Evolutionary conservation across 2,329 filamentous ascomycete species (phyloP), one percentile per base, ranked within the genome.

Genomic region (Botryotinia narcissicola): DNA sequence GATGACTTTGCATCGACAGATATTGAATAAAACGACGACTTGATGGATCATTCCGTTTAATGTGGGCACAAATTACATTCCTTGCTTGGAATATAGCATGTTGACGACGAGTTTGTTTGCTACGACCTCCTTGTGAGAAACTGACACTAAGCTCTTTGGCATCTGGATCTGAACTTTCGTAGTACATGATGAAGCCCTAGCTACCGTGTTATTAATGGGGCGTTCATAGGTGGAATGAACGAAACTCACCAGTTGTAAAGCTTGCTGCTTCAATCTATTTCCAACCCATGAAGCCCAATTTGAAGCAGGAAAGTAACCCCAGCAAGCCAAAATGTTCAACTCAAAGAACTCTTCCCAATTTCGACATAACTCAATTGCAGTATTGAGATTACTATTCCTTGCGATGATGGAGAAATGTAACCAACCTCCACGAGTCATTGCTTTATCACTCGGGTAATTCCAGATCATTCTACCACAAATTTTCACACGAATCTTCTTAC

Each of bases 321-420:
- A 84, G 16, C 82, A 73, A 12, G 83, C 82, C 4, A 86, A 80
- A 59, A 84, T 83, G 72, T 84, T 85, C 32, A 87, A 78, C 75
- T 86, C 83, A 72, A 83, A 85, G 76, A 86, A 85, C 76, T 87
- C 85, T 59, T 85, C 83, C 85, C 85, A 87, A 77, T 85, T 84
- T 40, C 84, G 82, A 75, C 85, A 86, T 18, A 87, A 81, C n/a
- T 82, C 78, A 35, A 86, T 81, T 5, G 84, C 85, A 61, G 85
- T 81, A 64, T 81, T 80, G 7, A 87, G 81, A 64, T 80, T 78
- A 71, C 84, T 85, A 69, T 85, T 84, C 77, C 85, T 86, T 2
- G 85, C 85, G 76, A 87, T 83, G 74, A 87, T 81, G 35, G 83
- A 85, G 77, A 86, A 87, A 46, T 86, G 85, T 35, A 85, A 80